Evolutionary conservation across 495 filamentous ascomycete genomes (phyloP), one percentile per base, ranked within the genome.

Genomic region (Neurospora pannonica): DNA sequence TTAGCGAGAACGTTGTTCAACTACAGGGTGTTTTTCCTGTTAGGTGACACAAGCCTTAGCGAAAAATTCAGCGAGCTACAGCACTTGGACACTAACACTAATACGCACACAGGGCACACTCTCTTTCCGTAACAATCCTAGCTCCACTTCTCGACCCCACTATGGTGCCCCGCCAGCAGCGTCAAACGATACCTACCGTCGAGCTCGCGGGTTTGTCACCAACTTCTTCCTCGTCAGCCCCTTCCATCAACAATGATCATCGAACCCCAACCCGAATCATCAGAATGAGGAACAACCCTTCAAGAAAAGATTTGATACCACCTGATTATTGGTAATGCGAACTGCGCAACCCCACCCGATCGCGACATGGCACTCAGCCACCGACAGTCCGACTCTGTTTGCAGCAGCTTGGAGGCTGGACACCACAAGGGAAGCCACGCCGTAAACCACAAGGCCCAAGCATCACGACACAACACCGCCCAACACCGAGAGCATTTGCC

Each of bases 251-350:
- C 21, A 6, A 3, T 28, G 11, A 28, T 60, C 24, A 5, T 28
- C 11, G 5, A 60, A 60, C 48, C 24, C 7, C 21, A 28, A 28
- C 2, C 10, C 11, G 0, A 2, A 28, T 15, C 10, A 24, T 13
- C 9, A 2, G 9, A 48, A 0, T 24, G 43, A 8, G 9, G 1
- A 48, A 21, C 4, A 2, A 0, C 5, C 46, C 21, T 3, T 28
- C 2, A 2, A 10, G 4, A 28, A 60, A 5, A 2, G 15, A 60
- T 1, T 0, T 1, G 1, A 54, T 24, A 24, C 1, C 0, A 28
- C 10, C 0, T 0, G 5, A 28, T 31, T 60, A 6, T 0, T 15
- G 1, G 7, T 0, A 60, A 3, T 2, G 0, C 3, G 1, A 60
- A n/a, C n/a, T 5, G 5, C 48, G 48, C 2, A 28, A 60, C 0